A percentile compares a stretch with the other conserved stretches of the same genome.
Conservation (phyloP, 371 early-diverging fungal genomes). For the Apophysomyces variabilis region DNA sequence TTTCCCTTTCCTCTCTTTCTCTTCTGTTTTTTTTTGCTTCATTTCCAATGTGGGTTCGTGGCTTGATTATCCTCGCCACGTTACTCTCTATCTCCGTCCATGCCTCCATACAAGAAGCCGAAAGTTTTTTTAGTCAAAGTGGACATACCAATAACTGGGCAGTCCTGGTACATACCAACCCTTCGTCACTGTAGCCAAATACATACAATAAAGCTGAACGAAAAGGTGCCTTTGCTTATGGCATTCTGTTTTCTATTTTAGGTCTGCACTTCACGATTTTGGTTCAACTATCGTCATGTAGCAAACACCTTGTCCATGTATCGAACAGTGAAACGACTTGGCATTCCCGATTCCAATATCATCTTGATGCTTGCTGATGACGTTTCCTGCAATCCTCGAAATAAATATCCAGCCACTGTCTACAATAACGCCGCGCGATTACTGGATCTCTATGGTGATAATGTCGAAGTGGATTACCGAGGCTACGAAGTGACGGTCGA, state of each 20-base stretch:
- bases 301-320: constrained; percentile 96
- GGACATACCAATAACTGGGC: constrained; percentile 98
- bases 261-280: constrained; percentile 96
- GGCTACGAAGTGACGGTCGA: constrained; percentile 98
- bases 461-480: constrained; percentile 96
- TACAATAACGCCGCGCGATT: constrained; percentile 85
- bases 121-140: constrained; percentile 61
- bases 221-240: not conserved
- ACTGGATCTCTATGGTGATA: constrained; percentile 91
- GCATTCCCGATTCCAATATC: constrained; percentile 97
- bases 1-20: not conserved
- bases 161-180: constrained; percentile 69
- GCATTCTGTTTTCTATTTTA: constrained; percentile 25
- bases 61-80: constrained; percentile 13
- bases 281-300: constrained; percentile 97
- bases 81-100: not conserved
- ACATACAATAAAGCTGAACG: too few species aligned
- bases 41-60: constrained; percentile 1
- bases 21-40: too few species aligned
- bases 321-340: constrained; percentile 96
- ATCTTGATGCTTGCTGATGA: constrained; percentile 98
- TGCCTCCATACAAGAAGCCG: constrained; percentile 28
- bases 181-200: not conserved
- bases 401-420: constrained; percentile 90
- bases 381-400: constrained; percentile 95